phyloP scores from a whole-genome alignment of 306 rosid genomes.

The Senna siamea region DNA sequence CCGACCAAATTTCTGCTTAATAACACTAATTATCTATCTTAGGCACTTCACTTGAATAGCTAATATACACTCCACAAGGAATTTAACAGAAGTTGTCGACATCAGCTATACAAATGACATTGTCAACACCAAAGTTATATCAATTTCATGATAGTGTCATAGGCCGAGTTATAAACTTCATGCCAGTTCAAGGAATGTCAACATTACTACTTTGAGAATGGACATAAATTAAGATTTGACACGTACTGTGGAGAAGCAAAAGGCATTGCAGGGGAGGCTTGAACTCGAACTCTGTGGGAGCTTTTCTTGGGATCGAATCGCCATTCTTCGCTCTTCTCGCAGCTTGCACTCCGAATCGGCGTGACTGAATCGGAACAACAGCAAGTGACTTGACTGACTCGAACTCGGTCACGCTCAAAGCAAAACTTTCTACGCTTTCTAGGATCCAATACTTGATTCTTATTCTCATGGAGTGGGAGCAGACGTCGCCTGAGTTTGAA shows the following conservation, averaged over 20 bases:
- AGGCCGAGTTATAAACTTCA: background rate
- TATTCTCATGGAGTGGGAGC: background rate
- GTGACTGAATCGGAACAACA: constrained; percentile 68
- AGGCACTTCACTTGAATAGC: constrained; percentile 19
- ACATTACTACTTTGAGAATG: background rate
- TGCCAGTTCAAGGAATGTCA: background rate
- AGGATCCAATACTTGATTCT: constrained; percentile 35
- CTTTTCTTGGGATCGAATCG: constrained; percentile 59
- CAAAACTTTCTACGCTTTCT: constrained; percentile 53
- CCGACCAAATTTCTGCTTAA: background rate
- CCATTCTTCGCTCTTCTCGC: constrained; percentile 64
- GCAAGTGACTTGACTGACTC: constrained; percentile 44
- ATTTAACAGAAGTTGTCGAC: background rate
- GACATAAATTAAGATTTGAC: background rate
- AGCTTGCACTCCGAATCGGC: constrained; percentile 64
- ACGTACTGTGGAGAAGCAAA: constrained; percentile 81
- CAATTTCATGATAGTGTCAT: background rate
- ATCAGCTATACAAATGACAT: background rate
- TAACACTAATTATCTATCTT: constrained; percentile 4
- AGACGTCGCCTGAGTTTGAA: constrained; percentile 49
- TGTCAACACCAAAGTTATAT: background rate
- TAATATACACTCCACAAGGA: constrained; percentile 11
- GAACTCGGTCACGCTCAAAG: constrained; percentile 42
- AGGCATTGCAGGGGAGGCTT: constrained; percentile 75
- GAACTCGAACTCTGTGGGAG: constrained; percentile 65